A percentile compares a stretch with the other conserved stretches of the same genome.
Evolutionary conservation across 106 monocot genomes (phyloP).

Genomic region (Iris macrosiphon): DNA sequence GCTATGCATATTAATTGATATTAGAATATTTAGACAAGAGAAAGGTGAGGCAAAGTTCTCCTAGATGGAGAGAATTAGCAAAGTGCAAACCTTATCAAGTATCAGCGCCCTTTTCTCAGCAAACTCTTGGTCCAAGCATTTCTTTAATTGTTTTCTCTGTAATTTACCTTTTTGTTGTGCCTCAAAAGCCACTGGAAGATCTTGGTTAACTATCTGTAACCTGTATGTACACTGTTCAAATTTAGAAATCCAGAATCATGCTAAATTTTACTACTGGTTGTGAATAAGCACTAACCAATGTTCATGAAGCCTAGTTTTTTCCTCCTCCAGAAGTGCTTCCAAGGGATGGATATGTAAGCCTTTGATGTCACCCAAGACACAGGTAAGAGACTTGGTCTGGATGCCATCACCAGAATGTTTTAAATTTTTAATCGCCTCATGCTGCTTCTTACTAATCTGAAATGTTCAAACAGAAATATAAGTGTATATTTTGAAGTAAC

Average conservation of each 20-base stretch:
- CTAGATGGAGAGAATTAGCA: too few species aligned
- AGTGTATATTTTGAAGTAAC: neutral
- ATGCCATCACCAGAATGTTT: conserved; percentile 66
- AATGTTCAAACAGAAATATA: conserved; percentile 13
- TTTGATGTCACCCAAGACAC: conserved; percentile 69
- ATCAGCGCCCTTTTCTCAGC: conserved; percentile 14
- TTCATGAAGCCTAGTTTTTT: conserved; percentile 43
- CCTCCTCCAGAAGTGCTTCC: conserved; percentile 48
- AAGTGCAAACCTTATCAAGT: conserved; percentile 34
- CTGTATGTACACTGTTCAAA: conserved; percentile 18
- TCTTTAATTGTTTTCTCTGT: conserved; percentile 23
- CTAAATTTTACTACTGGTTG: neutral
- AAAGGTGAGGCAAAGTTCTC: too few species aligned
- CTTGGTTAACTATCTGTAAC: conserved; percentile 49
- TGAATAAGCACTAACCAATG: conserved; percentile 44
- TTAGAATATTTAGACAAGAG: too few species aligned
- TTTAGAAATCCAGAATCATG: neutral
- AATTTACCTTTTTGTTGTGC: conserved; percentile 15
- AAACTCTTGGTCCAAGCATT: conserved; percentile 42
- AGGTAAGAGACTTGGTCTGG: conserved; percentile 44
- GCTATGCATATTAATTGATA: too few species aligned
- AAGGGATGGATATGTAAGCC: conserved; percentile 41
- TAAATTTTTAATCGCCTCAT: conserved; percentile 42
- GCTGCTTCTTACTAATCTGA: conserved; percentile 68
- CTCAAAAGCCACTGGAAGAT: conserved; percentile 41